Base-by-base conservation (phyloP, 108 stramenopile genomes). In the Nitzschia sp. region DNA sequence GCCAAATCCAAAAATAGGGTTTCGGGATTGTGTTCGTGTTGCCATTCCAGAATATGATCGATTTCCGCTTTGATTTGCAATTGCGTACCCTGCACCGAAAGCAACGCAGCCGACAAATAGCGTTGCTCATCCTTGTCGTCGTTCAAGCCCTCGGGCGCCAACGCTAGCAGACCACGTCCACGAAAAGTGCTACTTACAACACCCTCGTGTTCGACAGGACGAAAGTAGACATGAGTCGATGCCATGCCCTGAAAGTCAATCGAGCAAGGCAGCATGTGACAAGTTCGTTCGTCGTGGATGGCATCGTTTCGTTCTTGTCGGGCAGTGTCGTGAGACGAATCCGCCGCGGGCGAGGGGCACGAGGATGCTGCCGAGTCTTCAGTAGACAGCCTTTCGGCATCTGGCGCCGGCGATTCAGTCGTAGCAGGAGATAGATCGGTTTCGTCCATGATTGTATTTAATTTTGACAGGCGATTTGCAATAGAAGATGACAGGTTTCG, bases 221-320 rank as follows among this genome's bases (percentile, higher is more conserved):
- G 59, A 49, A 71, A 71, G 46, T 47, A 71, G 9, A 71, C 18
- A 46, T 71, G 70, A 2, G 59, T 61, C 25, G 59, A 46, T 23
- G 59, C 59, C 70, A 71, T 71, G 45, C 70, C 70, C 58, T 71
- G 59, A 51, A 30, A 71, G 59, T 71, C 70, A 49, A 71, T 49
- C 48, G 59, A 59, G 34, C 70, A 71, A 23, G 70, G 70, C 31
- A 71, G 24, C 47, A 71, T 62, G 49, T 71, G 70, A 61, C 70
- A 71, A 5, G 70, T 71, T 9, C 45, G 17, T 28, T 60, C 70
- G 8, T 47, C 38, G 19, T 30, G 57, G 25, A 3, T 18, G 3
- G 5, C 26, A 25, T 34, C 19, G 35, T 24, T 23, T 17, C 2
- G 27, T 23, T 42, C 18, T 15, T 19, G 18, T n/a, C n/a, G 57